Conservation (phyloP, 441 rosid species). For the Corymbia calophylla region DNA sequence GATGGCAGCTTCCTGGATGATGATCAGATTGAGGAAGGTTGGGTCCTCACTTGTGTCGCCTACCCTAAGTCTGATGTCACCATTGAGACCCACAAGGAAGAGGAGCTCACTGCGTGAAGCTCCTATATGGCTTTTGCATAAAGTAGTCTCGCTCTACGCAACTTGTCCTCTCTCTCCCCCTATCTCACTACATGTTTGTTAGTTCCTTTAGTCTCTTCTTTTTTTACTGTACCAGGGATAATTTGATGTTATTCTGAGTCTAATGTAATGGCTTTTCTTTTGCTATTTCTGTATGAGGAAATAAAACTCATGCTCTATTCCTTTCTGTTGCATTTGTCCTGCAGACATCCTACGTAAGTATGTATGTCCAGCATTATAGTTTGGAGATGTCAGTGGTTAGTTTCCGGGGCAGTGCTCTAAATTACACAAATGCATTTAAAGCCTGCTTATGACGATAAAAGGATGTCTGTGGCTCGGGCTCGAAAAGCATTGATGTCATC, state of each 20-base stretch:
- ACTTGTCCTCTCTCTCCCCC: background rate
- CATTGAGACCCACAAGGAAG: conserved; percentile 93
- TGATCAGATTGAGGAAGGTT: conserved; percentile 54
- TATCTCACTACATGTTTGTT: background rate
- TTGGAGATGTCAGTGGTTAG: background rate
- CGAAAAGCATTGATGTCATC: background rate
- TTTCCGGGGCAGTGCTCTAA: background rate
- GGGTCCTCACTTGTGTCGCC: conserved; percentile 84
- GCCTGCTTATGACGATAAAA: background rate
- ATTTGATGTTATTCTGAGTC: background rate
- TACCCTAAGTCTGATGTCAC: conserved; percentile 44
- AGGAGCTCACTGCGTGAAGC: conserved; percentile 35
- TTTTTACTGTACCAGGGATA: background rate
- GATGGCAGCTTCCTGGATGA: conserved; percentile 85
- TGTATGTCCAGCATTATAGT: background rate
- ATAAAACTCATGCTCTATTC: background rate
- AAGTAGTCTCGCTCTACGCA: background rate
- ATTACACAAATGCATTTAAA: background rate
- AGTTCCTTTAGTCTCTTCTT: background rate
- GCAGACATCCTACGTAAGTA: background rate
- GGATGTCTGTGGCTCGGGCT: background rate
- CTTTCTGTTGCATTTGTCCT: background rate
- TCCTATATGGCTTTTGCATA: background rate
- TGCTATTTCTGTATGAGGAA: background rate
- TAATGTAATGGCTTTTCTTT: background rate